Evolutionary conservation across 495 filamentous ascomycete species (phyloP).

Genomic region (Neohortaea acidophila): DNA sequence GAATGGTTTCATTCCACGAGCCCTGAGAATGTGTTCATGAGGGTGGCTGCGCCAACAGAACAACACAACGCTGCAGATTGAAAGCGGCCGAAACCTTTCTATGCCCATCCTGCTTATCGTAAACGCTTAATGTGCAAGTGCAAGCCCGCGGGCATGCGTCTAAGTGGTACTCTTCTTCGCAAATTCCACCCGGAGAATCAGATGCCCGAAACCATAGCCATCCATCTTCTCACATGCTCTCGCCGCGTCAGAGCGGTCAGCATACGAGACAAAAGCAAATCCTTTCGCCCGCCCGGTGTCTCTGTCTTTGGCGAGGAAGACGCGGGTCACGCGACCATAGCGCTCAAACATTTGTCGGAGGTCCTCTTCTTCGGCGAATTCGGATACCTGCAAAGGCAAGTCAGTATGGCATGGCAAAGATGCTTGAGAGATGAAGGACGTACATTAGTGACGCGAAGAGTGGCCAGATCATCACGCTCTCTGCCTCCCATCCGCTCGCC

Average conservation of each 20-base stretch:
- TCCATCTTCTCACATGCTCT: conserved; percentile 95
- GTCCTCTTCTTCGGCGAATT: conserved; percentile 90
- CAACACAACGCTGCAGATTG: too few species aligned
- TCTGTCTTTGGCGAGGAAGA: conserved; percentile 93
- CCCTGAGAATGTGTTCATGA: too few species aligned
- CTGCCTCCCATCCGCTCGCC: conserved; percentile 82
- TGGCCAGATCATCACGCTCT: conserved; percentile 92
- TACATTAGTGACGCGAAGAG: conserved; percentile 92
- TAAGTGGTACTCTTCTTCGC: conserved; percentile 29
- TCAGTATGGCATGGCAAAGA: too few species aligned
- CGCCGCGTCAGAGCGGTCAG: conserved; percentile 72
- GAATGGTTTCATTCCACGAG: too few species aligned
- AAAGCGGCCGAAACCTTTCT: too few species aligned
- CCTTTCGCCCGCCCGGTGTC: conserved; percentile 92
- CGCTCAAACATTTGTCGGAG: conserved; percentile 94
- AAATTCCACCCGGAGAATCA: conserved; percentile 31
- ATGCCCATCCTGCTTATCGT: too few species aligned
- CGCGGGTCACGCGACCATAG: conserved; percentile 88
- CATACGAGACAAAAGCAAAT: conserved; percentile 95
- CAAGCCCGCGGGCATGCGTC: too few species aligned
- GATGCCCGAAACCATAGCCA: conserved; percentile 43
- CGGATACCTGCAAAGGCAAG: conserved; percentile 57
- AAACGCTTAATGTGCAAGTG: too few species aligned
- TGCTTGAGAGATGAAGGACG: conserved; percentile 29
- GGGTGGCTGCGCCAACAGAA: too few species aligned